Evolutionary conservation across 306 rosid species (phyloP).

Genomic region (Hylodesmum podocarpum): DNA sequence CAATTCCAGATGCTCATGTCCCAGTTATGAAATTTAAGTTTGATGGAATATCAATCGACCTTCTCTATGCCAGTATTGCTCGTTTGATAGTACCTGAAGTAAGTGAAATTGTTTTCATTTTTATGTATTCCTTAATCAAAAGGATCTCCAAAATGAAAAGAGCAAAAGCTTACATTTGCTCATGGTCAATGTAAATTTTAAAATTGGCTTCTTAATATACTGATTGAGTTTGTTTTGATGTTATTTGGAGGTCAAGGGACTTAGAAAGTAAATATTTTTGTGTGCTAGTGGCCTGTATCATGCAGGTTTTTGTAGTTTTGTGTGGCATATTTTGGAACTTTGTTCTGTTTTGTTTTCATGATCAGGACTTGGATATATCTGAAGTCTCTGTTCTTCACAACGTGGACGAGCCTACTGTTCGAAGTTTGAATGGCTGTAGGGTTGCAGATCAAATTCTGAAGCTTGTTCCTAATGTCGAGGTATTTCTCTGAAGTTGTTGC

Average conservation of each 20-base stretch:
- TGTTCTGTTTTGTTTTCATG: conserved; percentile 23
- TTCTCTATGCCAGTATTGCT: conserved; percentile 89
- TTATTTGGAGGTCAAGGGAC: background rate
- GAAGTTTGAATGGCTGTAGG: conserved; percentile 95
- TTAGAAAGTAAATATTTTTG: background rate
- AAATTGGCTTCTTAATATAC: background rate
- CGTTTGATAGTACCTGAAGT: conserved; percentile 80
- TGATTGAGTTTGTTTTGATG: background rate
- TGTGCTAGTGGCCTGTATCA: background rate
- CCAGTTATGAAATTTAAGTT: conserved; percentile 95
- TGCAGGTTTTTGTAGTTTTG: background rate
- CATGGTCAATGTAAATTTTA: background rate
- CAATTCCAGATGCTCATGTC: conserved; percentile 91
- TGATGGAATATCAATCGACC: conserved; percentile 83
- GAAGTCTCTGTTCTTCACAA: conserved; percentile 60
- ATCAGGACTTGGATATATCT: conserved; percentile 84
- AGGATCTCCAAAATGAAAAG: background rate
- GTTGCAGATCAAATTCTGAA: conserved; percentile 98
- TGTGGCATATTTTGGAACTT: conserved; percentile 10
- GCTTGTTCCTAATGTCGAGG: conserved; percentile 95
- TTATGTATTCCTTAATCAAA: background rate
- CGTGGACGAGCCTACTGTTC: conserved; percentile 91
- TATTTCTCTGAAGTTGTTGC: background rate
- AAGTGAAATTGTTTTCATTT: conserved; percentile 26
- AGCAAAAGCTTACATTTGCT: background rate